phyloP scores from a whole-genome alignment of 306 rosid genomes.

The Trifolium dubium region DNA sequence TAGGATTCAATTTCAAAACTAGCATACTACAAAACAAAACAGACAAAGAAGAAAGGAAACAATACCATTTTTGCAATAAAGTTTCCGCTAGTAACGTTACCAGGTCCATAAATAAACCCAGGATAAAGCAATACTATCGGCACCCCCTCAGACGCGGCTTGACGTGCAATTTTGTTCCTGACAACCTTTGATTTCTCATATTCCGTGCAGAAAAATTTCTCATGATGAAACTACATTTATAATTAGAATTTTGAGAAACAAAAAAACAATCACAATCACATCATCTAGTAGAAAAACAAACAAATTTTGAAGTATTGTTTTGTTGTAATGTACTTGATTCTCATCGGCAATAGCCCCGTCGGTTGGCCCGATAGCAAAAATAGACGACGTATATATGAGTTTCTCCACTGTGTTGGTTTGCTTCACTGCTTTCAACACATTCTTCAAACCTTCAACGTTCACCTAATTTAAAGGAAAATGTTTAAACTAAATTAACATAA shows the following conservation, averaged over 20 bases:
- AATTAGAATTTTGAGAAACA: neutral
- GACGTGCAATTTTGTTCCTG: conserved; percentile 72
- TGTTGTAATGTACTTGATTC: conserved; percentile 52
- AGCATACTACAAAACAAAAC: no score
- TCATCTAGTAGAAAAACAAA: neutral
- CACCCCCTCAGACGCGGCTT: conserved; percentile 72
- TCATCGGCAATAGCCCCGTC: conserved; percentile 74
- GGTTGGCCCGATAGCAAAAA: conserved; percentile 82
- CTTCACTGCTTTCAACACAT: conserved; percentile 68
- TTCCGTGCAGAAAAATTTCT: conserved; percentile 80
- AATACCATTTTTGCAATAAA: conserved; percentile 67
- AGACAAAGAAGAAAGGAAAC: neutral
- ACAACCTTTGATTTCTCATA: conserved; percentile 83
- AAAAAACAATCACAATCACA: neutral
- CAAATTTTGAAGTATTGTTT: neutral
- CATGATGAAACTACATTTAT: conserved; percentile 65
- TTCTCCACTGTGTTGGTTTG: conserved; percentile 71
- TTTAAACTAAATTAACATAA: no score
- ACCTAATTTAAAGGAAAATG: conserved; percentile 54
- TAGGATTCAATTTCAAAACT: no score
- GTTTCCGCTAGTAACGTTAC: conserved; percentile 88
- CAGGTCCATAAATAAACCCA: conserved; percentile 88
- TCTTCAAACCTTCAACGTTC: conserved; percentile 76
- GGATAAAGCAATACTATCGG: conserved; percentile 77
- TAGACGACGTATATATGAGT: conserved; percentile 82